phyloP scores from a whole-genome alignment of 441 rosid species.

The Mallotus repandus region DNA sequence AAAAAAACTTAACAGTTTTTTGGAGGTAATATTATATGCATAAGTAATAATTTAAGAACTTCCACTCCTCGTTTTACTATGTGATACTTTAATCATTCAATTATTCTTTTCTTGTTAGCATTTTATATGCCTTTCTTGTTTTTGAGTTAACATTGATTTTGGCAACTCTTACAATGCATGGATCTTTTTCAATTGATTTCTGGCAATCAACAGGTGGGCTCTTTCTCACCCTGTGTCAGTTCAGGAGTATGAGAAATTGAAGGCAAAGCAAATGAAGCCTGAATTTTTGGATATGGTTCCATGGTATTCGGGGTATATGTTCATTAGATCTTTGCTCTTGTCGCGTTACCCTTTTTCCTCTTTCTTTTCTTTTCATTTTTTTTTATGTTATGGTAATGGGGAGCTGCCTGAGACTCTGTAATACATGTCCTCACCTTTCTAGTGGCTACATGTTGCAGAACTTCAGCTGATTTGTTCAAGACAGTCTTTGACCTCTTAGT shows the following conservation, averaged over 20 bases:
- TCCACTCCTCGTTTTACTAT: background rate
- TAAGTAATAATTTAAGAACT: background rate
- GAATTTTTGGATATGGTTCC: slow-evolving; percentile 99
- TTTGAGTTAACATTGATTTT: background rate
- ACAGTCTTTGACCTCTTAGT: slow-evolving; percentile 97
- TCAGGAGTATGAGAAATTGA: slow-evolving; percentile 72
- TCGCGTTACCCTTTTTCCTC: background rate
- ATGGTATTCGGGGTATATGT: slow-evolving; percentile 96
- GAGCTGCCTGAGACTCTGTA: slow-evolving; percentile 11
- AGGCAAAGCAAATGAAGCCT: slow-evolving; percentile 90
- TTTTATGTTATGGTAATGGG: background rate
- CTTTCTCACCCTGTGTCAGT: slow-evolving; percentile 90
- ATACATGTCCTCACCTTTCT: slow-evolving; percentile 20
- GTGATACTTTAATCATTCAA: background rate
- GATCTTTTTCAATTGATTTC: slow-evolving; percentile 16
- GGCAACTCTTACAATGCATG: slow-evolving; percentile 17
- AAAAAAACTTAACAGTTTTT: no score
- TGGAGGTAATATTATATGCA: background rate
- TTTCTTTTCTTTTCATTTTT: background rate
- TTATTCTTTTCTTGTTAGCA: background rate
- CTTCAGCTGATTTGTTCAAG: slow-evolving; percentile 99
- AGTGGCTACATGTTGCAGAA: slow-evolving; percentile 57
- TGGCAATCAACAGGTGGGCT: slow-evolving; percentile 78
- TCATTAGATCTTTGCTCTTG: slow-evolving; percentile 15
- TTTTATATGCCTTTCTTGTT: slow-evolving; percentile 5